Conservation (phyloP, 805 yeast genomes). For the Deakozyma indianensis region DNA sequence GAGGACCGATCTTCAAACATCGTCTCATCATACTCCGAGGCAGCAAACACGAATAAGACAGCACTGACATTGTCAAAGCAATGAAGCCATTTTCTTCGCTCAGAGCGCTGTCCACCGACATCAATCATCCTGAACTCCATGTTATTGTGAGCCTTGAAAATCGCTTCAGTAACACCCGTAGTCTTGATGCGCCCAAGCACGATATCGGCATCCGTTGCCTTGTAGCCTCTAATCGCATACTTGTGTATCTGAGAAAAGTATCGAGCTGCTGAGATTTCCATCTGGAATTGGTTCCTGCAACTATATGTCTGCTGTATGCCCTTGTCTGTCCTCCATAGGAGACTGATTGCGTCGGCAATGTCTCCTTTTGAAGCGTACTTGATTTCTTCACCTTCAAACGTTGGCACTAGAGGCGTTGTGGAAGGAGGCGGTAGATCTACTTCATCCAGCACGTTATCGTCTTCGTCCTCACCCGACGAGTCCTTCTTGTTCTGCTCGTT, state of each 20-base stretch:
- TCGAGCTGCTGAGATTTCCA: slow-evolving; percentile 71
- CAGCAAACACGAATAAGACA: slow-evolving; percentile 75
- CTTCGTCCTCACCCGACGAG: background rate
- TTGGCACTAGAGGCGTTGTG: slow-evolving; percentile 3
- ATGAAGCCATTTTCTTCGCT: slow-evolving; percentile 94
- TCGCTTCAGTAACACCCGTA: slow-evolving; percentile 85
- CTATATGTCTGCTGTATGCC: slow-evolving; percentile 37
- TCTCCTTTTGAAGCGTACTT: slow-evolving; percentile 2
- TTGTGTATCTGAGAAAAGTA: slow-evolving; percentile 62
- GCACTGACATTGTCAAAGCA: slow-evolving; percentile 87
- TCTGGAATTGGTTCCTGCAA: slow-evolving; percentile 60
- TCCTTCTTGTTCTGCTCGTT: slow-evolving; percentile 5
- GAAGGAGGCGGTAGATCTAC: slow-evolving; percentile 1
- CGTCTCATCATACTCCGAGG: slow-evolving; percentile 84
- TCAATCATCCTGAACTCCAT: slow-evolving; percentile 67
- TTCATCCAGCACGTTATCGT: background rate
- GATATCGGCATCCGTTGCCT: slow-evolving; percentile 71
- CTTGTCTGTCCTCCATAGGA: slow-evolving; percentile 54
- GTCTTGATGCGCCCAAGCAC: slow-evolving; percentile 86
- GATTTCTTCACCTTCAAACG: background rate
- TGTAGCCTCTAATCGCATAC: slow-evolving; percentile 49
- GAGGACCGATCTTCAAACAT: slow-evolving; percentile 80
- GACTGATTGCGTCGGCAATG: slow-evolving; percentile 55
- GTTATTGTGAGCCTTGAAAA: slow-evolving; percentile 49
- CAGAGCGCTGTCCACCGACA: slow-evolving; percentile 96